Evolutionary conservation across 495 filamentous ascomycete genomes (phyloP), one percentile per base, ranked within the genome.

Genomic region (Penicillium nucicola): DNA sequence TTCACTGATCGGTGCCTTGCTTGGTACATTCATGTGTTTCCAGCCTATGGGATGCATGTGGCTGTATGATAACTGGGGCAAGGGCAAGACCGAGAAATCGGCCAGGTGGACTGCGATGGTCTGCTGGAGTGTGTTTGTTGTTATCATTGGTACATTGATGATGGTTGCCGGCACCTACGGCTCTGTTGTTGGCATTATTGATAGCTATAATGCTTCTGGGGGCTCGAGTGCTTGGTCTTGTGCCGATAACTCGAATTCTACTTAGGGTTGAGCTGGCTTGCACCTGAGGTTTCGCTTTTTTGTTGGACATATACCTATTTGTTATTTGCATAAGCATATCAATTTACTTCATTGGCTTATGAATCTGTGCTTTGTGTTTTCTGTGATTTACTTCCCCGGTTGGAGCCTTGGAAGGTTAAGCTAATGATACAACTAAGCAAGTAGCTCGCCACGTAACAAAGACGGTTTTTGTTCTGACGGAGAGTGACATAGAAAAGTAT

Each of bases 151-250:
- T 3, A 57, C 79, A 7, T 63, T 77, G 31, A 56, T 84, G 20
- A 71, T 83, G 50, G 67, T 81, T 13, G 71, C 77, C 9, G 82
- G 82, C 11, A 83, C 81, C 1, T 85, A 84, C 53, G 72, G 82
- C 4, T 76, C 69, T 47, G 67, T 84, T 32, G 65, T 76, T 45
- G 74, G 78, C 42, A 81, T 85, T 53, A 72, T 81, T 45, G 52
- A 77, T 18, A 67, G 60, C 42, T 81, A 80, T 44, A 54, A 52
- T 4, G 36, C 50, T 1, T 52, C 42, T 4, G 64, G 69, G 5
- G 64, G 60, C 0, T 62, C 66, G 14, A 48, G 47, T 9, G 54
- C 62, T 5, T 72, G 65, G 60, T 61, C 64, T 5, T 72, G 69
- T 47, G 64, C 58, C 10, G 66, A 72, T 42, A 72, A 72, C 45